Base-by-base conservation (phyloP, 1,284 basidiomycete species). In the Cutaneotrichosporon cavernicola region DNA sequence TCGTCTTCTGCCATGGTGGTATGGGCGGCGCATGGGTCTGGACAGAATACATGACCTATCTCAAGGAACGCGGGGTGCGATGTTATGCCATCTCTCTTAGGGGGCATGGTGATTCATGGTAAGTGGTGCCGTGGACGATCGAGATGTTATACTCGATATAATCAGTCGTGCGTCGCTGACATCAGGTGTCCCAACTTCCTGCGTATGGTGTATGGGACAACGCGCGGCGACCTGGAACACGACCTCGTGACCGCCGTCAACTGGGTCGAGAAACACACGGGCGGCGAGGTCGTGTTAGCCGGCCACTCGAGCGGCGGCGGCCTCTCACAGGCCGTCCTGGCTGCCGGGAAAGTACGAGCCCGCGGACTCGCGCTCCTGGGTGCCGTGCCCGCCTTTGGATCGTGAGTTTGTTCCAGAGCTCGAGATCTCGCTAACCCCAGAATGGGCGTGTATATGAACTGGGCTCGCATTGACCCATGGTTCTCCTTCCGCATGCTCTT, bases 11-110 rank as follows among this genome's bases (percentile, higher is more conserved):
- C 50, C 63, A 64, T 18, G 63, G 63, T 21, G 63, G 63, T 0
- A 64, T 64, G 63, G 63, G 63, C 38, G 55, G 58, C 38, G 63
- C 63, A 1, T 64, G 63, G 63, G 63, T 64, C 9, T 64, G 63
- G 63, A 40, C 46, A 1, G 63, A 64, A 26, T 64, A 61, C 59
- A 64, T 64, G 63, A 31, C 6, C 4, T 64, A 61, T 59, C 63
- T 64, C 40, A 18, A 56, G 0, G 21, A 5, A 8, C 22, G 13
- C 26, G 63, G 63, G 5, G 59, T 64, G 30, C 56, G 56, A 26
- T 53, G 55, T 32, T 64, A 64, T 49, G 63, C 63, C 1, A 22
- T 61, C 38, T 61, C 59, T 16, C 40, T 64, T 14, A 55, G 63
- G 32, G 63, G 63, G 2, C 63, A 64, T 55, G 63, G 63, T 31